Evolutionary conservation across 164 flowering plant species (phyloP), one percentile per base, ranked within the genome.

Genomic region (Piper longum): DNA sequence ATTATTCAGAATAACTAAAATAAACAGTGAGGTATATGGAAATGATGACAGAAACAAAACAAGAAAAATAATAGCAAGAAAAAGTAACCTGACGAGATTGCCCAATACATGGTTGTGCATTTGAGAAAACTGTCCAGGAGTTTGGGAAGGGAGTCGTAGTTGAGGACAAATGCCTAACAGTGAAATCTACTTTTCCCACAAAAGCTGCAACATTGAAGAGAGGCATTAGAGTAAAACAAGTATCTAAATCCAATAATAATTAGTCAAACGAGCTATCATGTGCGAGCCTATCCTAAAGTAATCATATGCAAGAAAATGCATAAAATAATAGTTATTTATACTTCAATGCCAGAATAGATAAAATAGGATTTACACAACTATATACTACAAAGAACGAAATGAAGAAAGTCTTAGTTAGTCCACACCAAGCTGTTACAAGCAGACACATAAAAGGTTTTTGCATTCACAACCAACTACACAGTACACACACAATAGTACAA

Each of bases 101-200:
- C 57, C 81, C 81, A 69, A 84, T 54, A 74, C 98, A 92, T 52
- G 72, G 95, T 66, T 80, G 85, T 67, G 78, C 44, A 60, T 76
- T 85, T 44, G 89, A 70, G 64, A 82, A 82, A 36, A 62, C 75
- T 0, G 69, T 61, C 84, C 83, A 85, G 44, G 79, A 54, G 59
- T 70, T 74, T 13, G 96, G 90, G 65, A 92, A 92, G 56, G 68
- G 16, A 39, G 75, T 61, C 19, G 90, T 75, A 43, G 81, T 2
- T 3, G 98, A 89, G 39, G 98, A 85, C 39, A 92, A 87, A 69
- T 92, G 98, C 69, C 79, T 81, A 56, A 92, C 96, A 51, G 90
- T 87, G 75, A 92, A 92, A 74, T 92, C 98, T 52, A 86, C 97
- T 81, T 89, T 84, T 57, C 98, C 98, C 73, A 82, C 68, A 7